phyloP scores from a whole-genome alignment of 2,329 filamentous ascomycete species.

The Fusarium xylarioides region DNA sequence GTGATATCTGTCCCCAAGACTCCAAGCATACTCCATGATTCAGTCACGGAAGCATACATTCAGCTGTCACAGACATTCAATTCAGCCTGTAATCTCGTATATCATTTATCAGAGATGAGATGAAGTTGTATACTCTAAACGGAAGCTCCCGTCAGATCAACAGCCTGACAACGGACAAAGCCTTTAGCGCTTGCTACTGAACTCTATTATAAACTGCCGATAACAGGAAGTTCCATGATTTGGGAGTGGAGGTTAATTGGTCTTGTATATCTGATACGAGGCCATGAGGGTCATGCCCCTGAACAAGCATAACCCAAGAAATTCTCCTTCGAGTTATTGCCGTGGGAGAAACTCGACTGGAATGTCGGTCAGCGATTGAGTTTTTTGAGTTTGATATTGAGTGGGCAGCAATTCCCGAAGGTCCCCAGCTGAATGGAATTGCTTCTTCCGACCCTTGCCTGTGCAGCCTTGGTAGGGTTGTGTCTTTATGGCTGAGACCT shows the following conservation, averaged over 20 bases:
- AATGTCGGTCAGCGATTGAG: conserved; percentile 26
- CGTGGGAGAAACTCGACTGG: neutral
- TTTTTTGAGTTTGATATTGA: conserved; percentile 26
- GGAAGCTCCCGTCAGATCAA: conserved; percentile 33
- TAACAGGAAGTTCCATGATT: neutral
- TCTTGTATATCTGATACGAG: conserved; percentile 9
- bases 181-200: conserved; percentile 20
- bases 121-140: neutral
- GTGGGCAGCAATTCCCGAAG: conserved; percentile 13
- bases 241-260: neutral
- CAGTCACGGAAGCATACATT: neutral
- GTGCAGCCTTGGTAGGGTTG: neutral
- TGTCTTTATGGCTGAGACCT: conserved; percentile 2
- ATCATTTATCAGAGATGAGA: neutral
- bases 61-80: neutral
- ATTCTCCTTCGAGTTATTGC: neutral
- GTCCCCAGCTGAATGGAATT: conserved; percentile 8
- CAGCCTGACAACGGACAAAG: conserved; percentile 4
- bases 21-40: neutral
- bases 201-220: conserved; percentile 26
- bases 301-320: conserved; percentile 4
- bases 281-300: conserved; percentile 7
- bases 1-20: neutral
- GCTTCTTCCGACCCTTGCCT: conserved; percentile 7
- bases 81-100: neutral